Conservation (phyloP, 371 early-diverging fungal species). For the Mortierella sp. region DNA sequence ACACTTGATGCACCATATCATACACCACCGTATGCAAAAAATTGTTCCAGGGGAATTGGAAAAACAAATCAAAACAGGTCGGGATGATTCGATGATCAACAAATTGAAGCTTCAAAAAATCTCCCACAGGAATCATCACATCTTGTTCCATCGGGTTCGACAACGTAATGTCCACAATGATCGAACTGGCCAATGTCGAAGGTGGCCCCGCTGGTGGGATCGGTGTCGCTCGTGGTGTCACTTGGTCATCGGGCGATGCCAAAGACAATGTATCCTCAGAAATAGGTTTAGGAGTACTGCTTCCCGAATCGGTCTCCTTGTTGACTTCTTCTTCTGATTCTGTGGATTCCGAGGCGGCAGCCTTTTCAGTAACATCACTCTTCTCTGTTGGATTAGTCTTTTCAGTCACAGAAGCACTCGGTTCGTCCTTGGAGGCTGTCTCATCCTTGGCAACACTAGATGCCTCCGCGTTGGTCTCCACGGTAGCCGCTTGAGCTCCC, state of each 20-base stretch:
- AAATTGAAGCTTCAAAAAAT: constrained; percentile 67
- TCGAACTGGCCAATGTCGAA: constrained; percentile 1
- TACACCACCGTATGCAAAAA: constrained; percentile 94
- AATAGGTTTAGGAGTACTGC: no score
- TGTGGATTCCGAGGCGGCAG: no score
- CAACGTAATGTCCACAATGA: not conserved
- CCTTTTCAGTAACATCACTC: no score
- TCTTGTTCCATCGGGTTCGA: not conserved
- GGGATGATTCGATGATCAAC: constrained; percentile 68
- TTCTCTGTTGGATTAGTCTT: no score
- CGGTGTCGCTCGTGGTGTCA: constrained; percentile 2
- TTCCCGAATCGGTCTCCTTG: no score
- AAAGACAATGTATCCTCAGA: no score
- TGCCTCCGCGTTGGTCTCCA: no score
- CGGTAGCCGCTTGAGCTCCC: no score
- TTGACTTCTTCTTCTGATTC: no score
- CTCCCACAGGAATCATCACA: constrained; percentile 60
- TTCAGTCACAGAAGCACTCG: no score
- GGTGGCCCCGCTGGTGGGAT: not conserved
- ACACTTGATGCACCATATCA: constrained; percentile 92
- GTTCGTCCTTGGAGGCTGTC: no score
- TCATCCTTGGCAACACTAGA: no score
- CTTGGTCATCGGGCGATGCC: not conserved
- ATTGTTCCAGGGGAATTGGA: constrained; percentile 90
- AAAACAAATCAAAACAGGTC: constrained; percentile 75